A percentile compares a stretch with the other conserved stretches of the same genome.
These are phyloP conservation scores for Fusarium sp. DNA, from an alignment of 2,329 filamentous ascomycete genomes.

Conservation along the genomic window DNA sequence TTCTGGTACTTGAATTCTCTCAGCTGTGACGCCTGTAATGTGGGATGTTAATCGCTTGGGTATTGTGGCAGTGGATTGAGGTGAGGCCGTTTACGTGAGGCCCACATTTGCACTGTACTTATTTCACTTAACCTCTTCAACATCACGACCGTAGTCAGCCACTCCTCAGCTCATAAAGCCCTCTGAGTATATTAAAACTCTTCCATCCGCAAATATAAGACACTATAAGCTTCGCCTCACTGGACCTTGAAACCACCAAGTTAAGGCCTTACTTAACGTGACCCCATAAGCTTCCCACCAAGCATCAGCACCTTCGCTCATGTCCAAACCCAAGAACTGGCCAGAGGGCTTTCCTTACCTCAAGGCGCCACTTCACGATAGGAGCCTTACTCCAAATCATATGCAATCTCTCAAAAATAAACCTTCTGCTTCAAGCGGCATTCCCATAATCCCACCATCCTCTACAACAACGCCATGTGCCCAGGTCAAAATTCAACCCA, in stretches of 20 bases:
- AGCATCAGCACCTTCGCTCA: slow-evolving; percentile 23
- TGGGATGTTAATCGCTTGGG: too few species aligned
- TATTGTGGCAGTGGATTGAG: too few species aligned
- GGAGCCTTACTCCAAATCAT: slow-evolving; percentile 61
- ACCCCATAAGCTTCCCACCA: neutral
- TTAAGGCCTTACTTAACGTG: too few species aligned
- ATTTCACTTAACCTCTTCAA: too few species aligned
- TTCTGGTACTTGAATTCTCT: neutral
- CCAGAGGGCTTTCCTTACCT: slow-evolving; percentile 69
- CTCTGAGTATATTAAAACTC: too few species aligned
- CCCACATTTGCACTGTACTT: neutral
- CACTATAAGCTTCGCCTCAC: too few species aligned
- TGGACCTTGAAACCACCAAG: too few species aligned
- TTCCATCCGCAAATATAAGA: too few species aligned
- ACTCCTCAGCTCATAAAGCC: too few species aligned
- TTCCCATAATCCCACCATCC: slow-evolving; percentile 46
- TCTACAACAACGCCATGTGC: slow-evolving; percentile 62
- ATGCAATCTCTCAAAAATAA: slow-evolving; percentile 56
- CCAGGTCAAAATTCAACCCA: slow-evolving; percentile 69
- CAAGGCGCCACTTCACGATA: slow-evolving; percentile 63
- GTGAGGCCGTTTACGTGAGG: neutral
- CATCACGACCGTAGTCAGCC: too few species aligned
- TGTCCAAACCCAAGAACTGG: slow-evolving; percentile 71
- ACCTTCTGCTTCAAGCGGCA: slow-evolving; percentile 40
- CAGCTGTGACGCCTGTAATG: neutral